Evolutionary conservation across 202 grass and related monocot genomes (phyloP), one percentile per base, ranked within the genome.

Genomic region (Zoysia matrella): DNA sequence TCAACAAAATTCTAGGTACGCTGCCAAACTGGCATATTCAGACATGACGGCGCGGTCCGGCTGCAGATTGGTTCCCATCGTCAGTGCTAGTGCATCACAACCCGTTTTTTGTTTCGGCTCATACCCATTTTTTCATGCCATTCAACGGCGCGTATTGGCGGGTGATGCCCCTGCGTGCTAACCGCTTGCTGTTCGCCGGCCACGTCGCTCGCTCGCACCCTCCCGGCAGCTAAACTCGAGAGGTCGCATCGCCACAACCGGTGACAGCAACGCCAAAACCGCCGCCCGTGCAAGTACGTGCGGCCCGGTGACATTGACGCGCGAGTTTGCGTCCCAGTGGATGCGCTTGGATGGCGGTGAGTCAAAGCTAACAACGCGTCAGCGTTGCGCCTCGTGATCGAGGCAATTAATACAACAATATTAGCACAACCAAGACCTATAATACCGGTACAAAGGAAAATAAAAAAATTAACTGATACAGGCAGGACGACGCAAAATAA

Each of bases 121-220:
- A 47, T 8, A 18, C 51, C 51, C 75, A 65, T 40, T 79, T 85
- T 56, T 74, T 68, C 62, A 60, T 52, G 84, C 76, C 70, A 74
- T 80, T 86, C 69, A 79, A 73, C 80, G 76, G 76, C 42, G 2
- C 14, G 14, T 44, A 12, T 4, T 11, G 63, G 63, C 11, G 63
- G 44, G 66, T 16, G 44, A 63, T 43, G 40, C 63, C 40, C 61
- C 9, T 11, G 8, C 8, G 11, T 41, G 13, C 6, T 13, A 47
- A 47, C 66, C 66, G 45, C 8, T 57, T 44, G 8, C 43, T n/a
- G 65, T 3, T 46, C 44, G 42, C 11, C 63, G 41, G 41, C 40
- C 63, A 41, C 39, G 41, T 14, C 13, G 41, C 41, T 45, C 4
- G 8, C 36, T 57, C 0, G 50, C 36, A 36, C 30, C 30, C 6